Conservation (phyloP, 495 filamentous ascomycete species). For the Pseudoneurospora amorphoporcata region DNA sequence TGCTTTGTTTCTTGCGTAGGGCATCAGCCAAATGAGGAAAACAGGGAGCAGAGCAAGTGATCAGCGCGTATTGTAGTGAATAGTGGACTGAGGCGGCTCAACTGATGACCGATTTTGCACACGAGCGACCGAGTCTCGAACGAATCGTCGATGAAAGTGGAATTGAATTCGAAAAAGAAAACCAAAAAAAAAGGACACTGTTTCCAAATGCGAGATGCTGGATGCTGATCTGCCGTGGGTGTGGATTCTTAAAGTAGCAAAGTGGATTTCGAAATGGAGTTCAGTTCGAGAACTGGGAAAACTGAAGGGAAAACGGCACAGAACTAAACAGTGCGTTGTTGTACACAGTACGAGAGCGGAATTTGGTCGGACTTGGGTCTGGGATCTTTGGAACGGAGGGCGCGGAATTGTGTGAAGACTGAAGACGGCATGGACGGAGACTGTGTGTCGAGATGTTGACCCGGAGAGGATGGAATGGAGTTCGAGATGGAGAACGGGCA, state of each 20-base stretch:
- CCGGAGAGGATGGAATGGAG: neutral
- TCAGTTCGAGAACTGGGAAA: neutral
- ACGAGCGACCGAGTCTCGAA: neutral
- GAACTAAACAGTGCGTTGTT: neutral
- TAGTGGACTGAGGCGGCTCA: neutral
- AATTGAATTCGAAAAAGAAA: neutral
- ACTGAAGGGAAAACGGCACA: neutral
- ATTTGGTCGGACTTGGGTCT: neutral
- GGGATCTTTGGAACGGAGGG: neutral
- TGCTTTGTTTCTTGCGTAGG: neutral
- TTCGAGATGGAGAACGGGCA: neutral
- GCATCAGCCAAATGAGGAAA: neutral
- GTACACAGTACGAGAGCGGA: neutral
- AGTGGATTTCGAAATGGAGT: neutral
- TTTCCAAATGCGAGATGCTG: neutral
- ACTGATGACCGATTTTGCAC: neutral
- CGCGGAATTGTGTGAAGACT: neutral
- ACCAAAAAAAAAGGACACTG: neutral
- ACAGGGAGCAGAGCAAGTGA: neutral
- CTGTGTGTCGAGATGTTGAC: neutral
- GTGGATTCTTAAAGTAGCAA: neutral
- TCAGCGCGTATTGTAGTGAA: neutral
- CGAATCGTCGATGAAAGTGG: neutral
- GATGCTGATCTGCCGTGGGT: neutral
- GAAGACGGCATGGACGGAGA: neutral